These are phyloP conservation scores for Sclerotinia borealis DNA, from an alignment of 2,329 filamentous ascomycete genomes.

Conservation along the genomic window DNA sequence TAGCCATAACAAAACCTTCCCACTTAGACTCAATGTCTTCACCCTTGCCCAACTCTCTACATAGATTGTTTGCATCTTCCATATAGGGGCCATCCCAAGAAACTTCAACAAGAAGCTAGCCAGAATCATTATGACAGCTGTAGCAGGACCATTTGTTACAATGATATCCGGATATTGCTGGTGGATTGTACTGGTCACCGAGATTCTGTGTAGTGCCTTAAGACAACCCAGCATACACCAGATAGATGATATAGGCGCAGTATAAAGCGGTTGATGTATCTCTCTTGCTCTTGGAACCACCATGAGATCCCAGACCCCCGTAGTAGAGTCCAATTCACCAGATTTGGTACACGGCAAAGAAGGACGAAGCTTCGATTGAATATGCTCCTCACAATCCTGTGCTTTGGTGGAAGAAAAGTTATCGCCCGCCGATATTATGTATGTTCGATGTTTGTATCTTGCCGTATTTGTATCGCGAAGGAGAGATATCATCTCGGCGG, in stretches of 20 bases:
- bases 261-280: conserved; percentile 75
- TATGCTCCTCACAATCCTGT: conserved; percentile 52
- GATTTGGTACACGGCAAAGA: conserved; percentile 11
- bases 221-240: conserved; percentile 59
- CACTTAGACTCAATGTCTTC: conserved; percentile 75
- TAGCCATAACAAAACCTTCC: conserved; percentile 61
- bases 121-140: conserved; percentile 68
- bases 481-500: conserved; percentile 87
- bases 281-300: conserved; percentile 68
- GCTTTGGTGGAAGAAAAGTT: conserved; percentile 60
- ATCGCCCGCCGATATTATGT: conserved; percentile 70
- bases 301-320: conserved; percentile 40
- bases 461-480: conserved; percentile 54
- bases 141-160: conserved; percentile 83
- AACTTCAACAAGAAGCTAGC: conserved; percentile 47
- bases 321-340: conserved; percentile 17
- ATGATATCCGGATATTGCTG: conserved; percentile 63
- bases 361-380: conserved; percentile 25
- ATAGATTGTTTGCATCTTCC: conserved; percentile 69
- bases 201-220: conserved; percentile 41
- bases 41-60: conserved; percentile 92
- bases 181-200: conserved; percentile 27
- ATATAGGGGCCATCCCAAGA: conserved; percentile 45
- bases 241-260: conserved; percentile 64
- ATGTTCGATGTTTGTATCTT: conserved; percentile 63